Evolutionary conservation across 73 alveolate species (phyloP).

Genomic region (Paramecium octaurelia): DNA sequence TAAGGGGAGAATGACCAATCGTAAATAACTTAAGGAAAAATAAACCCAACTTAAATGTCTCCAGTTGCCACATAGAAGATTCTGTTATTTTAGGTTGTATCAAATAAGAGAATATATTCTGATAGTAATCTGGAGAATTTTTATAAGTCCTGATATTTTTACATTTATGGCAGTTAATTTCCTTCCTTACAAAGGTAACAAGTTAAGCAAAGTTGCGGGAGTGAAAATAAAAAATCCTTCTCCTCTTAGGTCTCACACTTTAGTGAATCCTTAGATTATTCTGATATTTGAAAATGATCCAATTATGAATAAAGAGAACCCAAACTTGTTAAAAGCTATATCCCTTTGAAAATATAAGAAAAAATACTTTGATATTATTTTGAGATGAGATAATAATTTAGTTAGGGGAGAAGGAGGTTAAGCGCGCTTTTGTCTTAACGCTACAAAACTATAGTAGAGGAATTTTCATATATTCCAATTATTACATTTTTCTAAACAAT

Average conservation of each 20-base stretch:
- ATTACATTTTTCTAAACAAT: not conserved
- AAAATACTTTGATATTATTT: not conserved
- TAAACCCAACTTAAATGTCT: not conserved
- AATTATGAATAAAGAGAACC: not conserved
- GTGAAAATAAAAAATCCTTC: not conserved
- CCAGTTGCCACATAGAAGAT: not conserved
- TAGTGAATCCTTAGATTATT: not conserved
- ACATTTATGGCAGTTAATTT: not conserved
- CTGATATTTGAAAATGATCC: not conserved
- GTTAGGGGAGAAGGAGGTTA: not conserved
- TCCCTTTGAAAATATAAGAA: not conserved
- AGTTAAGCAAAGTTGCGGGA: not conserved
- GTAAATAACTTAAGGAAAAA: not conserved
- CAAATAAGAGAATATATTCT: not conserved
- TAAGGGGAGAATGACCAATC: not conserved
- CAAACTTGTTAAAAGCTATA: not conserved
- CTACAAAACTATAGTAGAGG: not conserved
- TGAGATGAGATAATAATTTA: not conserved
- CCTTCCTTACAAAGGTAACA: not conserved
- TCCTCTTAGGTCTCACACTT: not conserved
- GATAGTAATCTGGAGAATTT: not conserved
- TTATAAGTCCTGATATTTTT: not conserved
- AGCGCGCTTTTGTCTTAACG: not conserved
- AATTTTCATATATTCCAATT: not conserved
- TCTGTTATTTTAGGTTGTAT: not conserved